Conservation (phyloP, 352 stramenopile genomes). For the Phytophthora niederhauseri region DNA sequence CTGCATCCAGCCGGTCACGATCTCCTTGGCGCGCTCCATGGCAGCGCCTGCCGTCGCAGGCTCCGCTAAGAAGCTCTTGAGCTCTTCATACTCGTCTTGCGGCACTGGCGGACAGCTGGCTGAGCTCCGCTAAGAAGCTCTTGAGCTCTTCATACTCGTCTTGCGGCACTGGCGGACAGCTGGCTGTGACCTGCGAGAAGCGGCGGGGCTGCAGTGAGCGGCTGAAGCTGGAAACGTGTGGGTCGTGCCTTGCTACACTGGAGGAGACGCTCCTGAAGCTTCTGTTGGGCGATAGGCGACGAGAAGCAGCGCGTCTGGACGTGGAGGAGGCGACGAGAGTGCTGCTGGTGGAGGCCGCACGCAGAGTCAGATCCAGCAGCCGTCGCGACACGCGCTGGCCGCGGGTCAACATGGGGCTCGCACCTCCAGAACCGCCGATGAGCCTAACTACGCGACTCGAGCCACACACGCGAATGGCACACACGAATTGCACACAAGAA, state of each 20-base stretch:
- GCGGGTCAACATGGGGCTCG: slow-evolving; percentile 26
- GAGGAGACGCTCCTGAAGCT: slow-evolving; percentile 8
- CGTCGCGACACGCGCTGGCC: slow-evolving; percentile 19
- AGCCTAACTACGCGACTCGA: no score
- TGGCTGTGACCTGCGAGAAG: slow-evolving; percentile 24
- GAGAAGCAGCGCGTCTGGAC: slow-evolving; percentile 10
- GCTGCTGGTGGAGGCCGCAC: background rate
- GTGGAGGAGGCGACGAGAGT: background rate
- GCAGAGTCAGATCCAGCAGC: slow-evolving; percentile 31
- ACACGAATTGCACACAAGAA: no score
- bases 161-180: slow-evolving; percentile 28
- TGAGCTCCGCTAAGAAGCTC: slow-evolving; percentile 60
- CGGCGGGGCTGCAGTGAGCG: slow-evolving; percentile 19
- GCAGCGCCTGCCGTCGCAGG: slow-evolving; percentile 41
- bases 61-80: slow-evolving; percentile 67
- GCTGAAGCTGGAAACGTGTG: slow-evolving; percentile 2
- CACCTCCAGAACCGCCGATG: slow-evolving; percentile 24
- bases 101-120: slow-evolving; percentile 33
- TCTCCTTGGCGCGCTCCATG: slow-evolving; percentile 42
- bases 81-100: slow-evolving; percentile 57
- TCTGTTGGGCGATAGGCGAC: slow-evolving; percentile 15
- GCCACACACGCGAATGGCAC: no score
- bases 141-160: slow-evolving; percentile 73
- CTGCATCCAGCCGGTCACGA: slow-evolving; percentile 58
- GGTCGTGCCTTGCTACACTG: background rate